Base-by-base conservation (phyloP, 371 early-diverging fungal species). In the Cokeromyces recurvatus region DNA sequence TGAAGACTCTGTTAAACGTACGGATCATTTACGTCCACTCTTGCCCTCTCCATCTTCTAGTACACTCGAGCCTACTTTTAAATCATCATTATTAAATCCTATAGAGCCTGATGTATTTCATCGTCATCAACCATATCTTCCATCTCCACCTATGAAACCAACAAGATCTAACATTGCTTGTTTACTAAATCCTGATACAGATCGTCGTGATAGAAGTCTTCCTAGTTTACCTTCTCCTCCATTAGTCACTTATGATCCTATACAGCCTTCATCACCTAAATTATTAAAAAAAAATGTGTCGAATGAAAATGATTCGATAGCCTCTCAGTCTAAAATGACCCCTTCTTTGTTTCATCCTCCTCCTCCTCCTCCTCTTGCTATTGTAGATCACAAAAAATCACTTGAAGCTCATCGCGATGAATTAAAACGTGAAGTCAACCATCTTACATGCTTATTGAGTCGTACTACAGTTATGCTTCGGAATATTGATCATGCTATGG, bases 381-480 rank as follows among this genome's bases (percentile, higher is more conserved):
- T 40, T 14, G n/a, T n/a, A n/a, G n/a, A n/a, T n/a, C n/a, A n/a
- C n/a, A 44, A 52, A 12, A 19, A 45, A 34, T 71, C 72, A 23
- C 60, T 81, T 15, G 70, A 79, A 53, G 79, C 78, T 20, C 80
- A 82, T 50, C 76, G 82, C 15, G 68, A 78, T 43, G 81, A 84
- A 48, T 53, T 84, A 32, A 81, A 79, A 45, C 69, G 77, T 31
- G 81, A 84, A 56, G 75, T 84, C 15, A 61, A 71, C 2, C 73
- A 79, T 50, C 51, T 84, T 32, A 78, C 76, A 6, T 72, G 66
- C 54, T 55, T 84, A 15, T 51, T 84, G n/a, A 68, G 66, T 27
- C 68, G 77, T 38, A 81, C 84, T 1, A 74, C 82, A 5, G 78
- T 79, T 15, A 77, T 84, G 43, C 59, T 84, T 42, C 69, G 66